These are phyloP conservation scores for Meyerozyma smithsonii DNA, from an alignment of 1,139 yeast species.

Conservation along the genomic window DNA sequence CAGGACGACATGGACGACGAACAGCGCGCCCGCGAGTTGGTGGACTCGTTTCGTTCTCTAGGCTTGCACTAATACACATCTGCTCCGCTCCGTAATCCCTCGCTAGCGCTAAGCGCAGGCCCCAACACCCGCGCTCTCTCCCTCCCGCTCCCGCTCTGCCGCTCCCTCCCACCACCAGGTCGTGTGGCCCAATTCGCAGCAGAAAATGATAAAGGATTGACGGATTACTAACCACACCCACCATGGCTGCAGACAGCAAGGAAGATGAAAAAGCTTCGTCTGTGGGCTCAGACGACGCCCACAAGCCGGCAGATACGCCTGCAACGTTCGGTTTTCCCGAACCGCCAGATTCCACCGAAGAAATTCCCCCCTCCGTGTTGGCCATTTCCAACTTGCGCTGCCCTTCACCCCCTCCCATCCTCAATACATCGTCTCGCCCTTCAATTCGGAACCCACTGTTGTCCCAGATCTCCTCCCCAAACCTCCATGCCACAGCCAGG, in stretches of 20 bases:
- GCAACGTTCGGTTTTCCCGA: not conserved
- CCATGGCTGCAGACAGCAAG: not conserved
- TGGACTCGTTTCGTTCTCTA: constrained; percentile 21
- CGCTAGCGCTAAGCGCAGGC: too few species aligned
- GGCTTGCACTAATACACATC: constrained; percentile 8
- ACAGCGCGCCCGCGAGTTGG: constrained; percentile 27
- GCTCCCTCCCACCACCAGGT: too few species aligned
- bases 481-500: constrained; percentile 15
- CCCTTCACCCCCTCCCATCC: constrained; percentile 68
- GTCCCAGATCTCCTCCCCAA: constrained; percentile 3
- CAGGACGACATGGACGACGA: constrained; percentile 18
- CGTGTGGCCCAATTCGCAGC: not conserved
- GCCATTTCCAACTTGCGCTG: constrained; percentile 57
- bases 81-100: too few species aligned
- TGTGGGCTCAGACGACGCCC: not conserved
- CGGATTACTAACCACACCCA: not conserved
- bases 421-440: constrained; percentile 29
- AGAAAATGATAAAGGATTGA: not conserved
- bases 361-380: constrained; percentile 18
- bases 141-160: too few species aligned
- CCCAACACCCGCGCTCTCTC: constrained; percentile 1
- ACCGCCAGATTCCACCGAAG: not conserved
- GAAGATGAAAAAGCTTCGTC: not conserved
- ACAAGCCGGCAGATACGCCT: constrained; percentile 6
- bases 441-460: not conserved